These are phyloP conservation scores for Tympanopsis confertula DNA, from an alignment of 2,329 filamentous ascomycete species.

Conservation along the genomic window DNA sequence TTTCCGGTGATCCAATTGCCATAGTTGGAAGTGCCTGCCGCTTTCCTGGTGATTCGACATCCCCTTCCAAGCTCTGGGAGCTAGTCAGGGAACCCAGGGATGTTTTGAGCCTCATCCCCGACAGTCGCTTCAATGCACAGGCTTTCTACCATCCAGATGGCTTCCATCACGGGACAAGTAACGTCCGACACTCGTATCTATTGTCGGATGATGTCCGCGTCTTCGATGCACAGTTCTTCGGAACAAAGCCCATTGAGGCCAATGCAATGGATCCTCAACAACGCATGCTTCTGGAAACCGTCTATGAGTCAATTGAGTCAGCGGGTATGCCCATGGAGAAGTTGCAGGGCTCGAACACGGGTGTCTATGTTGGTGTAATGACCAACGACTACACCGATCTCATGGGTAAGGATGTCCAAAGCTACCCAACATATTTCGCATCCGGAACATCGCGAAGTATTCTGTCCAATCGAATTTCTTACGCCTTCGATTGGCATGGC, in stretches of 20 bases:
- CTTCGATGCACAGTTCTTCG: conserved; percentile 29
- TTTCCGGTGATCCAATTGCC: conserved; percentile 21
- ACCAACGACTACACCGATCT: conserved; percentile 4
- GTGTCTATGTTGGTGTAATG: conserved; percentile 4
- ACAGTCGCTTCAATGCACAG: conserved; percentile 11
- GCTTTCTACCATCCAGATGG: conserved; percentile 11
- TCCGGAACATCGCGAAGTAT: conserved; percentile 18
- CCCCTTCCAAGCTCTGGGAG: conserved; percentile 13
- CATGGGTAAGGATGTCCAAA: not conserved
- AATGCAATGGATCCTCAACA: conserved; percentile 29
- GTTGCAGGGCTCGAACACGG: not conserved
- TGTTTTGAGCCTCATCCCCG: conserved; percentile 7
- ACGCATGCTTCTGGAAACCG: conserved; percentile 21
- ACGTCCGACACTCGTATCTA: conserved; percentile 14
- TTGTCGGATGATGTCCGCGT: conserved; percentile 11
- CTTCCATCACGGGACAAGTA: conserved; percentile 13
- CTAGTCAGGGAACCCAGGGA: conserved; percentile 6
- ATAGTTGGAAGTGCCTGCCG: conserved; percentile 20
- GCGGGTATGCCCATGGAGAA: conserved; percentile 26
- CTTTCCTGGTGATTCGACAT: conserved; percentile 14
- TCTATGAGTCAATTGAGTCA: conserved; percentile 24
- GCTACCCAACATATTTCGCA: not conserved
- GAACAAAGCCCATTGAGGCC: conserved; percentile 20
- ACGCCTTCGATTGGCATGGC: conserved; percentile 24
- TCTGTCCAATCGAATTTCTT: conserved; percentile 23